Conservation (phyloP, 768 basidiomycete species). For the Suillus brevipes region DNA sequence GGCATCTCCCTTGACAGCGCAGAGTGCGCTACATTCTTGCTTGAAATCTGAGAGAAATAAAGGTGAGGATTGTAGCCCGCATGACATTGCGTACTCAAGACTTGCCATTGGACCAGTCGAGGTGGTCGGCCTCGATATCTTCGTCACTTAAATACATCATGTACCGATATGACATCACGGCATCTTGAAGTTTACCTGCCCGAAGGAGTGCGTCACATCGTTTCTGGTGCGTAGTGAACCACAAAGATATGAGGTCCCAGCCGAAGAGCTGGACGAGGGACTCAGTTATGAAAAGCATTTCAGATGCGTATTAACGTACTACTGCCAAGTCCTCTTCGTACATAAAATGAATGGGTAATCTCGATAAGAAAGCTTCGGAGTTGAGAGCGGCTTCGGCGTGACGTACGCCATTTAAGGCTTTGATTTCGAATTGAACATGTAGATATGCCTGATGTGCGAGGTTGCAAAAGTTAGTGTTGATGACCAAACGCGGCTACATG, state of each 20-base stretch:
- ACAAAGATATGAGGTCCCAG: not conserved
- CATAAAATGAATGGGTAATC: not conserved
- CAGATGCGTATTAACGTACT: not conserved
- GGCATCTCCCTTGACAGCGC: not conserved
- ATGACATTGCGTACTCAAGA: not conserved
- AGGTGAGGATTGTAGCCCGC: not conserved
- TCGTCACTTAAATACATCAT: not conserved
- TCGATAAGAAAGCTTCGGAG: not conserved
- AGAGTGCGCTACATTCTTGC: not conserved
- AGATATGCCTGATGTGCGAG: not conserved
- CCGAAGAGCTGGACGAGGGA: not conserved
- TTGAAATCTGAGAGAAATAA: not conserved
- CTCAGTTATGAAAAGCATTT: not conserved
- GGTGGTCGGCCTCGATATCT: not conserved
- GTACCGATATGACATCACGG: not conserved
- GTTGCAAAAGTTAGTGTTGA: not conserved
- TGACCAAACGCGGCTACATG: not conserved
- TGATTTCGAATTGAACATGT: not conserved
- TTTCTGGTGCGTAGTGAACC: not conserved
- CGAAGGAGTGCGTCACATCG: not conserved
- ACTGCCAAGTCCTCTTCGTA: not conserved
- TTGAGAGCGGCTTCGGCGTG: not conserved
- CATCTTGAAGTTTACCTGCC: not conserved
- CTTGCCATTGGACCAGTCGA: not conserved
- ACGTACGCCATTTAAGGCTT: not conserved